Percentiles rank a stretch among this genome's conserved stretches.
These are phyloP conservation scores for Talaromyces rugulosus DNA, from an alignment of 2,329 filamentous ascomycete species.

Conservation along the genomic window DNA sequence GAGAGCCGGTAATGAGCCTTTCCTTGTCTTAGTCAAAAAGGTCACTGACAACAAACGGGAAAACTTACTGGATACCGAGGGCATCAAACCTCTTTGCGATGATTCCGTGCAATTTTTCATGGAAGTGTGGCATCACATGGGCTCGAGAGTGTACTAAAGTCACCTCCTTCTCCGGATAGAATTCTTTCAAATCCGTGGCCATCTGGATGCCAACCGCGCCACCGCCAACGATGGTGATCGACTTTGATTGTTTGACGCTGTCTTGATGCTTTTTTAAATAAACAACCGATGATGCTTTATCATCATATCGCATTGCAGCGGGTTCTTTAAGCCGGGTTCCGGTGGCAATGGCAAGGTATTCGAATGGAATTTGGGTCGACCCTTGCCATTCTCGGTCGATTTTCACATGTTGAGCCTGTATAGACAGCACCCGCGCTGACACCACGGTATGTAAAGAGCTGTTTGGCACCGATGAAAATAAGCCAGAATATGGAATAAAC, in stretches of 20 bases:
- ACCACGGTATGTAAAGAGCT: constrained; percentile 24
- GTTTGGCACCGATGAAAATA: constrained; percentile 24
- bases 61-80: constrained; percentile 23
- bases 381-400: constrained; percentile 33
- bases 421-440: constrained; percentile 29
- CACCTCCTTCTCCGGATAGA: constrained; percentile 45
- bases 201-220: constrained; percentile 51
- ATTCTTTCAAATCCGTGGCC: constrained; percentile 47
- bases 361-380: constrained; percentile 26
- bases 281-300: constrained; percentile 28
- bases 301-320: constrained; percentile 28
- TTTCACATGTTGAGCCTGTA: constrained; percentile 23
- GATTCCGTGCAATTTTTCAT: constrained; percentile 25
- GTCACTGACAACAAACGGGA: neutral
- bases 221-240: constrained; percentile 40
- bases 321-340: constrained; percentile 31
- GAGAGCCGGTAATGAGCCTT: constrained; percentile 27
- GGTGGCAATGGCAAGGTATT: constrained; percentile 31
- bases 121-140: constrained; percentile 32
- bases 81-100: constrained; percentile 31
- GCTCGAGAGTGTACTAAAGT: constrained; percentile 46
- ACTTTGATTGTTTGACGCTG: constrained; percentile 24
- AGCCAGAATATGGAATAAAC: constrained; percentile 30
- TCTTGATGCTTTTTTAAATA: constrained; percentile 31
- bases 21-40: neutral